Conservation (phyloP, 257 asterid genomes). For the Fraxinus excelsior region DNA sequence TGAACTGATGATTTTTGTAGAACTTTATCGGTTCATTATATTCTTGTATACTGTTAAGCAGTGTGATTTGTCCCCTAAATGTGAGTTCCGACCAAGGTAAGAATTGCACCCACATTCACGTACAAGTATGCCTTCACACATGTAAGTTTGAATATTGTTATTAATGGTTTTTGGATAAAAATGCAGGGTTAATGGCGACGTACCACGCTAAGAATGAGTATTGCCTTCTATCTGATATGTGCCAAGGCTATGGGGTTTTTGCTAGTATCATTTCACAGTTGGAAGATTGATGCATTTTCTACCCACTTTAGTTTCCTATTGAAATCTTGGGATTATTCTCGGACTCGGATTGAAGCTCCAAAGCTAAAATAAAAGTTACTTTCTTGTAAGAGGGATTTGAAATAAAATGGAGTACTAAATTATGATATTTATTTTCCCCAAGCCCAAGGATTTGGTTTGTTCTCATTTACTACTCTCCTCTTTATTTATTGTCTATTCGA, state of each 20-base stretch:
- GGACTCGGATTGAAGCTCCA: no score
- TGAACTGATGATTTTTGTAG: not conserved
- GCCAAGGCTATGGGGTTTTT: slow-evolving; percentile 86
- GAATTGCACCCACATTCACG: no score
- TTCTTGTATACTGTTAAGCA: not conserved
- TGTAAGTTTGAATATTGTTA: not conserved
- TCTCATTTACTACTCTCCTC: no score
- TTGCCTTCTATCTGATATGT: slow-evolving; percentile 91
- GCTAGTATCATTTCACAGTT: slow-evolving; percentile 72
- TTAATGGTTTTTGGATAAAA: not conserved
- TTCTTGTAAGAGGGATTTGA: no score
- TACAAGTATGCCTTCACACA: no score
- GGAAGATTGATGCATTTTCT: slow-evolving; percentile 46
- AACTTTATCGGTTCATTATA: not conserved
- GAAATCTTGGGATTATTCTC: no score
- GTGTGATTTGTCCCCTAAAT: not conserved
- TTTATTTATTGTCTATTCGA: not conserved
- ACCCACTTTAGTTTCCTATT: not conserved
- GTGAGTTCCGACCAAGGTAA: no score
- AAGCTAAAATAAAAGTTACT: no score
- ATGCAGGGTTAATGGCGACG: slow-evolving; percentile 92
- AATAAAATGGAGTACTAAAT: no score
- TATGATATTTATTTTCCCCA: not conserved
- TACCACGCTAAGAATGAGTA: slow-evolving; percentile 97
- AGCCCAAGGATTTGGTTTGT: not conserved